phyloP scores from a whole-genome alignment of 768 basidiomycete species.

The Albatrellus ellisii region DNA sequence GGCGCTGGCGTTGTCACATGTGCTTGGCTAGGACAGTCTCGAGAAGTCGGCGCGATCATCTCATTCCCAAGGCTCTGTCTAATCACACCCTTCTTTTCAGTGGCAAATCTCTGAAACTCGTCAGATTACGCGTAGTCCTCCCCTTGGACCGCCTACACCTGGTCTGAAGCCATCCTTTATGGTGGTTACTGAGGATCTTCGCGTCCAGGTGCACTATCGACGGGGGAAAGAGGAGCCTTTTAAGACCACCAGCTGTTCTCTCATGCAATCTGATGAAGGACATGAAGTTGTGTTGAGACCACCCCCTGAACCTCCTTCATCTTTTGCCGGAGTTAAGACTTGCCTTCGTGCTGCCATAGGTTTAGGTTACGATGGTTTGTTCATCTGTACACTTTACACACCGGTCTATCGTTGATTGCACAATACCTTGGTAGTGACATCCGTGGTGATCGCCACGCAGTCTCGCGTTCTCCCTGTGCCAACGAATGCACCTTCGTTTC shows the following conservation, averaged over 20 bases:
- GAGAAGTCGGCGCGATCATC: constrained; percentile 33
- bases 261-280: constrained; percentile 6
- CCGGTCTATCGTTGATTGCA: not conserved
- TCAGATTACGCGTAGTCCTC: constrained; percentile 9
- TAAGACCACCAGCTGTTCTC: constrained; percentile 9
- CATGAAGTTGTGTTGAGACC: constrained; percentile 4
- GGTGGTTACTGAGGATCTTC: constrained; percentile 10
- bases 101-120: constrained; percentile 5
- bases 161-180: constrained; percentile 7
- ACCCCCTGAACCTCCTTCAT: not conserved
- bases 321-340: constrained; percentile 2
- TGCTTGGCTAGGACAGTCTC: constrained; percentile 43
- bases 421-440: constrained; percentile 3
- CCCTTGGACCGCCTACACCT: constrained; percentile 9
- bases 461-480: constrained; percentile 5
- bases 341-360: constrained; percentile 12
- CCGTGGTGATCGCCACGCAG: constrained; percentile 13
- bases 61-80: not conserved
- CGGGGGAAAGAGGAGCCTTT: not conserved
- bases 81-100: constrained; percentile 2
- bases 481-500: not conserved
- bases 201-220: constrained; percentile 5
- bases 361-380: constrained; percentile 10
- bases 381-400: not conserved
- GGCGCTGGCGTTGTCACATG: constrained; percentile 48